A percentile compares a stretch with the other conserved stretches of the same genome.
phyloP scores from a whole-genome alignment of 495 filamentous ascomycete genomes.

The Cetradonia linearis region DNA sequence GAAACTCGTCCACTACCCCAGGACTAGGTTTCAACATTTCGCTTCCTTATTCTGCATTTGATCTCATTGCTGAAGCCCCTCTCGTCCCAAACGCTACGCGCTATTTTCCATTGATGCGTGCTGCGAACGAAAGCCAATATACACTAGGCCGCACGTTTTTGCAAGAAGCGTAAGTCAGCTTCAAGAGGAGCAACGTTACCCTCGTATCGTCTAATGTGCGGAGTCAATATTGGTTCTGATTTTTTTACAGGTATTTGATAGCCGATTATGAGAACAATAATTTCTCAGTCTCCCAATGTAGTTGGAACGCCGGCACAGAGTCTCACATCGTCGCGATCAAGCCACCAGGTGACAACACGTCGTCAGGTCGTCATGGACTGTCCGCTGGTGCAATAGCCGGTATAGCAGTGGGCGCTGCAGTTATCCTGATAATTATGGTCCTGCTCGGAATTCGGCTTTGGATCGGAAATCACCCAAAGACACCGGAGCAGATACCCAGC shows the following conservation, averaged over 20 bases:
- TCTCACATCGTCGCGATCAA: slow-evolving; percentile 21
- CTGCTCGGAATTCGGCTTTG: not conserved
- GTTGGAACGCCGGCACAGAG: slow-evolving; percentile 10
- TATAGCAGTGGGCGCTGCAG: not conserved
- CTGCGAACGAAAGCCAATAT: slow-evolving; percentile 41
- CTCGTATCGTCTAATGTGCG: not conserved
- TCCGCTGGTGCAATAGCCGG: not conserved
- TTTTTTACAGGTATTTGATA: slow-evolving; percentile 20
- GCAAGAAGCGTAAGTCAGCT: slow-evolving; percentile 40
- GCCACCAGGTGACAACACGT: not conserved
- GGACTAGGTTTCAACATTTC: slow-evolving; percentile 38
- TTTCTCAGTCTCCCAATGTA: slow-evolving; percentile 25
- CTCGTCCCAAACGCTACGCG: slow-evolving; percentile 27
- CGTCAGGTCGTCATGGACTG: not conserved
- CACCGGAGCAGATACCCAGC: not conserved
- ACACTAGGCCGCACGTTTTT: slow-evolving; percentile 46
- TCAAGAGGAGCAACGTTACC: not conserved
- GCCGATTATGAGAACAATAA: slow-evolving; percentile 25
- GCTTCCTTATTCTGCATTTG: slow-evolving; percentile 45
- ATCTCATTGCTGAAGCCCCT: slow-evolving; percentile 36
- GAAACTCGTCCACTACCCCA: slow-evolving; percentile 33
- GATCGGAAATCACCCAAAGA: not conserved
- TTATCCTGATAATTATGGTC: not conserved
- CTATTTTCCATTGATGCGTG: slow-evolving; percentile 47
- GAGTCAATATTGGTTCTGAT: not conserved